Evolutionary conservation across 2,329 filamentous ascomycete genomes (phyloP).

Genomic region (Trichoderma koningii): DNA sequence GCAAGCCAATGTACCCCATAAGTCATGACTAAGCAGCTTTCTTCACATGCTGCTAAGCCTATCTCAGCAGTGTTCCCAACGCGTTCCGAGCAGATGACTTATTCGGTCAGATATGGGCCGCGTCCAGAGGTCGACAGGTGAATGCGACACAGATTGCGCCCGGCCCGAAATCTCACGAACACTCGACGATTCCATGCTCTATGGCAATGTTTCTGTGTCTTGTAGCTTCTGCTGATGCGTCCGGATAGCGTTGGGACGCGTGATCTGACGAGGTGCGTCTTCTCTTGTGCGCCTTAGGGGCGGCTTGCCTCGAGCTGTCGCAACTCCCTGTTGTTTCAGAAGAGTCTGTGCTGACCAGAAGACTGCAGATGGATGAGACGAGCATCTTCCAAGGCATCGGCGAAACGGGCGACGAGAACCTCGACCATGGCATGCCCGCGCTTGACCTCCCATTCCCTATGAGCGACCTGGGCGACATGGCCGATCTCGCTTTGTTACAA

Average conservation of each 20-base stretch:
- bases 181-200: not conserved
- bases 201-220: constrained; percentile 1
- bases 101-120: constrained; percentile 4
- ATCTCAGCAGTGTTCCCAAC: not conserved
- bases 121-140: constrained; percentile 16
- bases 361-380: constrained; percentile 30
- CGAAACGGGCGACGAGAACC: not conserved
- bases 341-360: not conserved
- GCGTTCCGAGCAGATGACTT: constrained; percentile 12
- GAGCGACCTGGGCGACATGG: constrained; percentile 8
- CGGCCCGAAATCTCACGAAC: not conserved
- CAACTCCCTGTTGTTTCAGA: not conserved
- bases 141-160: constrained; percentile 10
- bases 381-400: constrained; percentile 9
- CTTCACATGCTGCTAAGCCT: not conserved
- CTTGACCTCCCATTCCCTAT: not conserved
- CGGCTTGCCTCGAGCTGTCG: not conserved
- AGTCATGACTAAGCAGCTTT: too few species aligned
- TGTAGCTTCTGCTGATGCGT: not conserved
- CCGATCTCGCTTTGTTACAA: constrained; percentile 2
- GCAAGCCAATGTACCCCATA: too few species aligned
- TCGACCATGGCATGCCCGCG: not conserved
- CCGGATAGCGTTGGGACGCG: not conserved
- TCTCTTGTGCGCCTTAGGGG: not conserved
- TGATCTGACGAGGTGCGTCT: not conserved